Evolutionary conservation across 352 stramenopile species (phyloP).

Genomic region (Pythium insidiosum): DNA sequence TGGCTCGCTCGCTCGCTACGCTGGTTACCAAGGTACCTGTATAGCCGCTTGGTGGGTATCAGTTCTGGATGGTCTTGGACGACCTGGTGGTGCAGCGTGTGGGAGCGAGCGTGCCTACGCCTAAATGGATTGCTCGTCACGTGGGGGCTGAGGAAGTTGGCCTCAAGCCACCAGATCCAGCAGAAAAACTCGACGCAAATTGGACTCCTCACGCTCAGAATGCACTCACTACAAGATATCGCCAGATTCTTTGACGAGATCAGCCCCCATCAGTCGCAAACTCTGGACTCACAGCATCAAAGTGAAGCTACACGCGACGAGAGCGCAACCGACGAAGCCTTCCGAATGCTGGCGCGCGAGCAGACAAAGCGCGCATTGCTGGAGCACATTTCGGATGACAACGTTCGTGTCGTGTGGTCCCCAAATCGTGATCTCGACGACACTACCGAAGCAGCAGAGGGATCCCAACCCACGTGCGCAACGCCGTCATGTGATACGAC

Average conservation of each 20-base stretch:
- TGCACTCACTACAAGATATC: not conserved
- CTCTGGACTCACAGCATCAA: too few relatives aligned
- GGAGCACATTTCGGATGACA: conserved; percentile 32
- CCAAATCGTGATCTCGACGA: conserved; percentile 27
- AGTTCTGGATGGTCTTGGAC: too few relatives aligned
- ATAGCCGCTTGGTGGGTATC: too few relatives aligned
- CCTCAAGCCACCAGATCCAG: too few relatives aligned
- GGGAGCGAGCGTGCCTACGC: too few relatives aligned
- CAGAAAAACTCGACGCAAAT: not conserved
- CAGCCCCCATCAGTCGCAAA: not conserved
- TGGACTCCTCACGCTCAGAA: not conserved
- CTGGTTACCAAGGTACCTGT: too few relatives aligned
- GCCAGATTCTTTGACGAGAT: not conserved
- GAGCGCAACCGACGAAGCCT: conserved; percentile 32
- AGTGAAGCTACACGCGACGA: too few relatives aligned
- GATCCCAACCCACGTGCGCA: not conserved
- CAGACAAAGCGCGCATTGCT: conserved; percentile 46
- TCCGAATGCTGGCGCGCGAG: conserved; percentile 50
- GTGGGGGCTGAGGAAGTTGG: too few relatives aligned
- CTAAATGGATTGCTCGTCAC: too few relatives aligned
- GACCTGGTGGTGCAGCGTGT: too few relatives aligned
- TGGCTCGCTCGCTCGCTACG: too few relatives aligned
- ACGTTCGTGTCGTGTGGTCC: conserved; percentile 41
- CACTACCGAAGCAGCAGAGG: not conserved
- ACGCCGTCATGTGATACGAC: conserved; percentile 21